These are phyloP conservation scores for Cyclotella cryptica DNA, from an alignment of 108 stramenopile species.

Conservation along the genomic window DNA sequence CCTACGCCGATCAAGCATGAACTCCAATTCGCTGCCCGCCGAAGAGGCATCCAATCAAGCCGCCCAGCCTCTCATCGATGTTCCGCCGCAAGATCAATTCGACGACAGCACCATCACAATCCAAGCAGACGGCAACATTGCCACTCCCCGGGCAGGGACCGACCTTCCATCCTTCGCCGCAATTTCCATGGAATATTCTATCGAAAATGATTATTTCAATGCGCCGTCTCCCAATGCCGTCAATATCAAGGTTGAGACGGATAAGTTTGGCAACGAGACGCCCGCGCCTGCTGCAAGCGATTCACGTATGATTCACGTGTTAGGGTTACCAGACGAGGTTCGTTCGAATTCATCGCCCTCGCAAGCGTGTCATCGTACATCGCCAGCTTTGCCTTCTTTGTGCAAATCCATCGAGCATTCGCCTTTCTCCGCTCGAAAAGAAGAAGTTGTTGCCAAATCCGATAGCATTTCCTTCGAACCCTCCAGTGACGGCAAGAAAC, in stretches of 20 bases:
- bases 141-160: background rate
- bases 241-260: background rate
- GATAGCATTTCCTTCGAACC: background rate
- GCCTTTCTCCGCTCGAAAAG: background rate
- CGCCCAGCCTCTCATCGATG: background rate
- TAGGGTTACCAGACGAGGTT: too few species aligned
- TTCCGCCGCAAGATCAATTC: conserved; percentile 10
- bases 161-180: background rate
- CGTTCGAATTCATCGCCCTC: too few species aligned
- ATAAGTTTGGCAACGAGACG: background rate
- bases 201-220: background rate
- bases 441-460: background rate
- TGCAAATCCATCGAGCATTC: too few species aligned
- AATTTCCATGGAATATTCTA: background rate
- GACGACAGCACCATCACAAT: background rate
- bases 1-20: background rate
- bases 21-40: background rate
- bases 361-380: too few species aligned
- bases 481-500: background rate
- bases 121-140: background rate
- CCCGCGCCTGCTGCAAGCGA: too few species aligned
- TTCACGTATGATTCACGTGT: too few species aligned
- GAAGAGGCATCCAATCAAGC: background rate
- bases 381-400: too few species aligned
- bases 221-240: background rate